These are phyloP conservation scores for Juncus inflexus DNA, from an alignment of 176 grass and related monocot genomes.

Conservation along the genomic window DNA sequence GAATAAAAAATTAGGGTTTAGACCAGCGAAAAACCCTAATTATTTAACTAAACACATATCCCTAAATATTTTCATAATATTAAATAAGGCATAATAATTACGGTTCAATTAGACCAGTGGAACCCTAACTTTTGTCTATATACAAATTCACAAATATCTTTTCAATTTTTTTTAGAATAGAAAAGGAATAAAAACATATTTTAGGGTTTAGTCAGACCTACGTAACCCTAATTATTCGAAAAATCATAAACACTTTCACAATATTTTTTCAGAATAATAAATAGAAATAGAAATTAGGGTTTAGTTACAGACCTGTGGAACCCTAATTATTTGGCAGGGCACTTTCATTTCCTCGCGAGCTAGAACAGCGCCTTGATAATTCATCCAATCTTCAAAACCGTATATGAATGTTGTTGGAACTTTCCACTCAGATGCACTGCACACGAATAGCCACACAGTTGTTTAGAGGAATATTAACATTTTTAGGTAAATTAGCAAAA, in stretches of 20 bases:
- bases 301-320: conserved; percentile 25
- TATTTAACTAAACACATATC: neutral
- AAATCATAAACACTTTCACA: neutral
- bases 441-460: conserved; percentile 10
- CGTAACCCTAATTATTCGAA: neutral
- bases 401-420: conserved; percentile 50
- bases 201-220: neutral
- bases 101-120: neutral
- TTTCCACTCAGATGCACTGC: conserved; percentile 50
- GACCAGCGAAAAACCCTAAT: conserved; percentile 18
- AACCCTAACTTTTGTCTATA: neutral
- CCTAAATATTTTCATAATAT: neutral
- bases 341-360: conserved; percentile 43
- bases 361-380: conserved; percentile 37
- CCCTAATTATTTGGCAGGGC: conserved; percentile 40
- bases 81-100: neutral
- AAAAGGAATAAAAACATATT: neutral
- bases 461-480: no score
- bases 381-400: conserved; percentile 41
- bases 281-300: neutral
- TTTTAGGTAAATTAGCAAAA: no score
- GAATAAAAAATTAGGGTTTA: neutral
- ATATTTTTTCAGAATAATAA: neutral
- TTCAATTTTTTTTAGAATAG: neutral
- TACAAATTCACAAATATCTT: neutral